Conservation (phyloP, 2,329 filamentous ascomycete species). For the Botrytis squamosa region DNA sequence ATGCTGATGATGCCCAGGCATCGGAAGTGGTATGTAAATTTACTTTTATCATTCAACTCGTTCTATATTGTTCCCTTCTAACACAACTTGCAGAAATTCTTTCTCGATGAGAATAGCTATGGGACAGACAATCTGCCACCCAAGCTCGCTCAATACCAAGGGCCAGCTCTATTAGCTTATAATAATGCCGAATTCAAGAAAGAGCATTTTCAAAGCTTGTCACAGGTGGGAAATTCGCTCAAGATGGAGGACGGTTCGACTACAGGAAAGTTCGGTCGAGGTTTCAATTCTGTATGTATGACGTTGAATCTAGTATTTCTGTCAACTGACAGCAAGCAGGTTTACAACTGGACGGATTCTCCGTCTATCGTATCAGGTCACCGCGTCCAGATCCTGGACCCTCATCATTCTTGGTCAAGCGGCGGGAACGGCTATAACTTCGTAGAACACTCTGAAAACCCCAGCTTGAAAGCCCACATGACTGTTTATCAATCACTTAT, state of each 20-base stretch:
- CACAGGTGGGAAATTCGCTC: constrained; percentile 37
- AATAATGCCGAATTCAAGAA: constrained; percentile 39
- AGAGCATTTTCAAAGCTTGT: constrained; percentile 38
- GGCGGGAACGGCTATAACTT: constrained; percentile 39
- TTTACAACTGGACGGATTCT: constrained; percentile 43
- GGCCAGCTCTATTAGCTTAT: constrained; percentile 39
- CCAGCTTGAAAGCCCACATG: constrained; percentile 38
- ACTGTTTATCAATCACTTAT: constrained; percentile 35
- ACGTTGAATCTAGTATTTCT: background rate
- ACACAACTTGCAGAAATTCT: constrained; percentile 26
- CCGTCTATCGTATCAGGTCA: constrained; percentile 40
- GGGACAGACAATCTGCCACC: constrained; percentile 32
- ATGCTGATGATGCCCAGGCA: constrained; percentile 91
- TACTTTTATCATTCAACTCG: background rate
- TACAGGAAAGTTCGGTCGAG: constrained; percentile 42
- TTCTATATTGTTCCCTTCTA: constrained; percentile 2
- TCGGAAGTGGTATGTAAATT: constrained; percentile 59
- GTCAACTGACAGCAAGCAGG: constrained; percentile 26
- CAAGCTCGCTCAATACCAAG: constrained; percentile 38
- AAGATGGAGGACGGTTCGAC: constrained; percentile 37
- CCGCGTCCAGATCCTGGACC: constrained; percentile 39
- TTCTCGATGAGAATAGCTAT: constrained; percentile 37
- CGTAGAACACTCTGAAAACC: constrained; percentile 29
- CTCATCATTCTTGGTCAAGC: constrained; percentile 38
- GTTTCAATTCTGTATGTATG: constrained; percentile 40